These are phyloP conservation scores for Cerioporus squamosus DNA, from an alignment of 1,284 basidiomycete species.

Conservation along the genomic window DNA sequence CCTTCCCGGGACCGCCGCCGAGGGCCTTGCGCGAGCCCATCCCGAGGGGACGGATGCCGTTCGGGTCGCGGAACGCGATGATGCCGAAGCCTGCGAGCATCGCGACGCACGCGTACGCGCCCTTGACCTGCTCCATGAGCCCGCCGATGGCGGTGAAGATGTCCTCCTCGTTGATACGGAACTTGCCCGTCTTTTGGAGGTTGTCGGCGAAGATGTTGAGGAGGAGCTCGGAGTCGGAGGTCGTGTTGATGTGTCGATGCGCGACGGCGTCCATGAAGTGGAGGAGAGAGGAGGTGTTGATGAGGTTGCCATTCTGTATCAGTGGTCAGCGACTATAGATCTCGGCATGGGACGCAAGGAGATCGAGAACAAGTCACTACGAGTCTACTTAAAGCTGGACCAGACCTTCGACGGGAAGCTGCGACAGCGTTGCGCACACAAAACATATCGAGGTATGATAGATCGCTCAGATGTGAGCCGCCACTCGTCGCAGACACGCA, in stretches of 20 bases:
- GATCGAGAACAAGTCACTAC: neutral
- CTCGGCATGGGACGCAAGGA: neutral
- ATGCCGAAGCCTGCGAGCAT: slow-evolving; percentile 99
- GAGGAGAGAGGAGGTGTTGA: slow-evolving; percentile 88
- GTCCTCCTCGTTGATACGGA: slow-evolving; percentile 99
- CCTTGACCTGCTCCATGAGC: slow-evolving; percentile 88
- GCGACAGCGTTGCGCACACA: too few relatives aligned
- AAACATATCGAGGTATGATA: too few relatives aligned
- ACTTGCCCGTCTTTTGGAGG: slow-evolving; percentile 97
- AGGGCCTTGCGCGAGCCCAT: slow-evolving; percentile 69
- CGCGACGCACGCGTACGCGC: slow-evolving; percentile 96
- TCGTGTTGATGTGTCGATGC: slow-evolving; percentile 98
- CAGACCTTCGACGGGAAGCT: too few relatives aligned
- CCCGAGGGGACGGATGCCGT: slow-evolving; percentile 94
- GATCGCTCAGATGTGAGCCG: too few relatives aligned
- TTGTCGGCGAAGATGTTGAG: slow-evolving; percentile 99
- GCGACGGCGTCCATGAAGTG: slow-evolving; percentile 96
- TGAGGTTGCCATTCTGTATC: slow-evolving; percentile 94
- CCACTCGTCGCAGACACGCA: too few relatives aligned
- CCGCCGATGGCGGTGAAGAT: slow-evolving; percentile 94
- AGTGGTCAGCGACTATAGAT: slow-evolving; percentile 2
- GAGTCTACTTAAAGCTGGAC: too few relatives aligned
- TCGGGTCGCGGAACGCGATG: slow-evolving; percentile 99
- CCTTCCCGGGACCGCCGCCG: slow-evolving; percentile 55
- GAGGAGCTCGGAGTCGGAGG: slow-evolving; percentile 96